Base-by-base conservation (phyloP, 2,329 filamentous ascomycete genomes). In the Exophiala aquamarina region DNA sequence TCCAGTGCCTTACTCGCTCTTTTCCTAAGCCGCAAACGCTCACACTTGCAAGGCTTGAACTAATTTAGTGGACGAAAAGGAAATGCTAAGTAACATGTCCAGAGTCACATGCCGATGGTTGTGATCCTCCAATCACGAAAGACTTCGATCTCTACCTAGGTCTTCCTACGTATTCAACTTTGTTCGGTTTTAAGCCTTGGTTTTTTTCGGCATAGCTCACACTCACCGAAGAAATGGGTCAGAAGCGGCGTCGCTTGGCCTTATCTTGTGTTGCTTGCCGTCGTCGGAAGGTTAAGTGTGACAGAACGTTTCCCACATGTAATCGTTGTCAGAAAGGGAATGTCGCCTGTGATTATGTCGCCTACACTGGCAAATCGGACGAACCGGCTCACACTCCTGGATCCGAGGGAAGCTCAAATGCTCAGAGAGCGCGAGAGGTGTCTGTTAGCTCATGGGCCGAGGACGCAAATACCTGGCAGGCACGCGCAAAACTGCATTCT, bases 251-350 rank as follows among this genome's bases (percentile, higher is more conserved):
- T 13, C 51, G 57, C 31, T 42, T 58, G 17, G 57, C 57, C 19
- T 41, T 59, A 20, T 57, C 53, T 17, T 59, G 57, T 34, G 57
- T 59, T 18, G 55, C 55, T 21, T 59, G 57, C 33, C 47, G 57
- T 23, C 41, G 47, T 8, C 38, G 58, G 8, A 60, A 60, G 35
- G 57, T 60, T 20, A 59, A 57, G 38, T 60, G 58, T 35, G 58
- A 59, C 26, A 47, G 58, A n/a, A 57, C 53, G 9, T 52, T 47
- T 36, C 58, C 58, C 3, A 50, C 53, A 9, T 60, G 58, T 41
- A 47, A 54, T 32, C 55, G 58, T 5, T 60, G 58, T 49, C 51
- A 55, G 38, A 60, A 56, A 49, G 52, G 53, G 19, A 50, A 46
- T 9, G 44, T 54, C 42, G 49, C 41, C 34, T 60, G 58, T 41